Conservation (phyloP, 1,284 basidiomycete genomes). For the Mycena sp. region DNA sequence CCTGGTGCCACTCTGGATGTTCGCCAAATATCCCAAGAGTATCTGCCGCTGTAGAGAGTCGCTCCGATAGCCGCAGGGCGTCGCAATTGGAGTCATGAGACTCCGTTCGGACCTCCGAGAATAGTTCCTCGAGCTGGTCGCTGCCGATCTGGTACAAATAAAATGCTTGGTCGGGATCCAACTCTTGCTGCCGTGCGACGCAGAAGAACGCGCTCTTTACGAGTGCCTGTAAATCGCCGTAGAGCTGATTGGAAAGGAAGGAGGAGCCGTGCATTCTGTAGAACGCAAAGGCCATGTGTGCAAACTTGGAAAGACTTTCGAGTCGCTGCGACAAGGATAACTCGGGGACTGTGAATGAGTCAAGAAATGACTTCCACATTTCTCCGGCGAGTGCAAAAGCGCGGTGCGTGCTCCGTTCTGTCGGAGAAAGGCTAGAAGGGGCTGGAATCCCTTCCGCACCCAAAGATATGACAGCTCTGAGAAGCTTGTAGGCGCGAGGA, state of each 20-base stretch:
- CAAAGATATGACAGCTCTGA: neutral
- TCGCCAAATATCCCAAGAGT: neutral
- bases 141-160: constrained; percentile 13
- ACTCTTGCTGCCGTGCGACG: neutral
- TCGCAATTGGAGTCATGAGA: constrained; percentile 16
- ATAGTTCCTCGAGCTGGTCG: constrained; percentile 4
- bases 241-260: constrained; percentile 14
- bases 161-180: constrained; percentile 1
- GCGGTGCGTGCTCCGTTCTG: neutral
- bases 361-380: neutral
- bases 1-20: constrained; percentile 16
- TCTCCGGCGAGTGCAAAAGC: too few relatives aligned
- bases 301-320: neutral
- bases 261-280: constrained; percentile 4
- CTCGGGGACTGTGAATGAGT: neutral
- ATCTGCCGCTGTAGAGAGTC: constrained; percentile 11
- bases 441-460: neutral
- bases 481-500: neutral
- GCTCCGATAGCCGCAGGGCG: constrained; percentile 4
- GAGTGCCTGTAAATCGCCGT: constrained; percentile 7
- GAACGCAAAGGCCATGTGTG: constrained; percentile 3
- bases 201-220: constrained; percentile 12
- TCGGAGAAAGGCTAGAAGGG: neutral
- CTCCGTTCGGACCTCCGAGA: constrained; percentile 10
- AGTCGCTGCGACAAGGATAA: neutral